Evolutionary conservation across 2,329 filamentous ascomycete species (phyloP), one percentile per base, ranked within the genome.

Genomic region (Pseudogymnoascus sp.): DNA sequence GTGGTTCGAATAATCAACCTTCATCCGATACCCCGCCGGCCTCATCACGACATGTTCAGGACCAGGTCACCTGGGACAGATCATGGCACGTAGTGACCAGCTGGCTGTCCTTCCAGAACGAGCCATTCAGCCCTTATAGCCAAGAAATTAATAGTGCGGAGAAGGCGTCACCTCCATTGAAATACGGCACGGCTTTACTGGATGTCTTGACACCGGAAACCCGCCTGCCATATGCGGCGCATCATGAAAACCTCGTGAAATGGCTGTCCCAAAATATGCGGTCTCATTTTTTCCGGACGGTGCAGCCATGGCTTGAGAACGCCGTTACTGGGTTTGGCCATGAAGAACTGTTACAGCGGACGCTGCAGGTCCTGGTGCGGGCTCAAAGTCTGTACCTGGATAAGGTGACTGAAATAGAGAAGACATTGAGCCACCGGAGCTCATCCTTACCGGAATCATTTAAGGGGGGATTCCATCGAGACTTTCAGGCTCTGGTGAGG

Each of bases 231-330:
- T 72, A 76, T 6, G 82, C 84, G 16, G 68, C 72, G 11, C 78
- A 81, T 64, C 84, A 80, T 12, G 82, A 85, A 40, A 81, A 87
- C 68, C 74, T 88, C 40, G 68, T 87, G 26, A 72, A 77, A 26
- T 88, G 85, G 85, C 82, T 87, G 70, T 81, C 80, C 24, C 79
- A 82, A 63, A 84, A 88, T 73, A 82, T 84, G 43, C 79, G 84
- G 41, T 77, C 79, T 65, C 85, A 88, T 72, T 87, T 87, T 68
- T 75, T 84, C 28, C 79, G 82, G 65, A 80, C 85, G 69, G 83
- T 86, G 14, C 75, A 85, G 62, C 84, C 84, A 19, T 71, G 84
- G 62, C 76, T 88, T 35, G 75, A 78, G 10, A 78, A 78, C 22
- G 82, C 67, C 14, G 62, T 62, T 37, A 50, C 66, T n/a, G 60